A percentile compares a stretch with the other conserved stretches of the same genome.
Conservation (phyloP, 805 yeast species). For the Yarrowia deformans region DNA sequence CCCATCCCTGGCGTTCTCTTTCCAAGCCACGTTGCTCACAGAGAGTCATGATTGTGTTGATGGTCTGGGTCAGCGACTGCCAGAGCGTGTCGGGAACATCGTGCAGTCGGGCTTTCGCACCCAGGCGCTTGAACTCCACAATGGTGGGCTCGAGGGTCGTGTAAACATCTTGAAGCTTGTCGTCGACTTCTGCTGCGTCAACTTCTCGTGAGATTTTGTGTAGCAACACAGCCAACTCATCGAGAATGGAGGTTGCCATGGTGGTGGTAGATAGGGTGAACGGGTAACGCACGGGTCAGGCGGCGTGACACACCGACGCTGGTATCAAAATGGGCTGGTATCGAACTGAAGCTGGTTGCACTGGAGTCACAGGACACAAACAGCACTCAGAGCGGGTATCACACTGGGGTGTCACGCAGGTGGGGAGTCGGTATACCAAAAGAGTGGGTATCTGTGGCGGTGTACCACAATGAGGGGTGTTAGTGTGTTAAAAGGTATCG, state of each 20-base stretch:
- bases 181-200: constrained; percentile 2
- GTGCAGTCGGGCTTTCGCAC: neutral
- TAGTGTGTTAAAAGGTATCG: neutral
- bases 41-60: neutral
- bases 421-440: too few relatives aligned
- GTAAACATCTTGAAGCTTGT: neutral
- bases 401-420: neutral
- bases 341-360: too few relatives aligned
- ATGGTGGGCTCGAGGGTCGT: constrained; percentile 2
- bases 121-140: constrained; percentile 9
- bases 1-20: neutral
- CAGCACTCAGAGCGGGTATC: neutral
- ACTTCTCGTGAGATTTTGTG: constrained; percentile 4
- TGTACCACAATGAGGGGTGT: neutral
- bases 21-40: constrained; percentile 19
- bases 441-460: neutral
- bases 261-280: neutral
- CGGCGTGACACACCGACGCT: too few relatives aligned
- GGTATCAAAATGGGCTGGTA: too few relatives aligned
- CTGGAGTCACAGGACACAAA: too few relatives aligned
- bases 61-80: neutral
- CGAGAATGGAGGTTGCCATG: neutral
- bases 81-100: constrained; percentile 17
- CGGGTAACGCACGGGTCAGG: too few relatives aligned
- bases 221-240: constrained; percentile 6